Evolutionary conservation across 306 rosid genomes (phyloP).

Genomic region (Quercus gilva): DNA sequence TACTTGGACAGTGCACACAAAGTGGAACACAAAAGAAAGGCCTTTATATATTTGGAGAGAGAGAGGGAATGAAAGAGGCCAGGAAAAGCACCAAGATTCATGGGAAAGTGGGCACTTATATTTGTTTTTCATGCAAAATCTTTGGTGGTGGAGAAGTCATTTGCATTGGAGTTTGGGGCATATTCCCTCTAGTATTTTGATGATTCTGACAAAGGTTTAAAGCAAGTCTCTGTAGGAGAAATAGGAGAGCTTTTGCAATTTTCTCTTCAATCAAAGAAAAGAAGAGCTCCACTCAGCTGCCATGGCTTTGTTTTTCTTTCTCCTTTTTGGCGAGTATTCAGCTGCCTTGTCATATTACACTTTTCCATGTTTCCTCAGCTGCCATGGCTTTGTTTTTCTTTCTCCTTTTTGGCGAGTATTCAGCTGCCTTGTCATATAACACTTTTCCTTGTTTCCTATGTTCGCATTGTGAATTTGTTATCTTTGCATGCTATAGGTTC

Average conservation of each 20-base stretch:
- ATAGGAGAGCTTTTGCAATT: background rate
- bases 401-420: too few species aligned
- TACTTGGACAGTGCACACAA: background rate
- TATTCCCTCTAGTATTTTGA: background rate
- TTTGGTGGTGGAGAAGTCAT: background rate
- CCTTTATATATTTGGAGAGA: background rate
- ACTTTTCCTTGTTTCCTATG: background rate
- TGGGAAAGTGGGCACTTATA: background rate
- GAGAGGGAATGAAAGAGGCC: too few species aligned
- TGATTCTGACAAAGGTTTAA: slow-evolving; percentile 5
- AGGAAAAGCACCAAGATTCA: too few species aligned
- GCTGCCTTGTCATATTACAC: too few species aligned
- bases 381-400: background rate
- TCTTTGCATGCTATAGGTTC: background rate
- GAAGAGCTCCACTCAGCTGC: background rate
- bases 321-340: too few species aligned
- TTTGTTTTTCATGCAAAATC: background rate
- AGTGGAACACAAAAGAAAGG: background rate
- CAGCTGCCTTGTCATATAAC: too few species aligned
- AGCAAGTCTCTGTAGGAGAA: background rate
- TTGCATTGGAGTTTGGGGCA: background rate
- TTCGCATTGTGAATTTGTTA: background rate
- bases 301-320: background rate
- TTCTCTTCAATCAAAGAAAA: slow-evolving; percentile 1
- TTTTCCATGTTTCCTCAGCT: too few species aligned